These are phyloP conservation scores for Perkinsus marinus DNA, from an alignment of 169 alveolate genomes.

Conservation along the genomic window DNA sequence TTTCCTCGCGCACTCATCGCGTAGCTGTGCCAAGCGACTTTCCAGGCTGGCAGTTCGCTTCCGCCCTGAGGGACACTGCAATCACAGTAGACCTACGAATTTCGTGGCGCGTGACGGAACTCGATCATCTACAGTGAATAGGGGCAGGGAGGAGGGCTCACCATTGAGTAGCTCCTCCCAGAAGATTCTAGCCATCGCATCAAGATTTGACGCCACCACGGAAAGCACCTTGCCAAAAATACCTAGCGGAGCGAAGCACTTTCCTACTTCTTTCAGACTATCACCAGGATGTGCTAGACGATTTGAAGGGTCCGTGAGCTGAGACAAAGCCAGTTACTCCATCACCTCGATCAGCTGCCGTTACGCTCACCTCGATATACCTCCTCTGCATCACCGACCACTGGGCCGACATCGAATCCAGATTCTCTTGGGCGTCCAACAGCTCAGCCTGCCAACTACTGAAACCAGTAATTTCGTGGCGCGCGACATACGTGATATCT, in stretches of 20 bases:
- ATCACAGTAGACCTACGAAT: too few species aligned
- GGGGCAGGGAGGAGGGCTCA: neutral
- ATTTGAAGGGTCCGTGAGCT: neutral
- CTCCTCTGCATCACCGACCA: neutral
- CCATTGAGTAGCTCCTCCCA: neutral
- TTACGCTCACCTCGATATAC: neutral
- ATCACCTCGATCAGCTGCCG: neutral
- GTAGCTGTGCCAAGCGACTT: neutral
- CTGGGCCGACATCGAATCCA: neutral
- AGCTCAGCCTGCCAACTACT: neutral
- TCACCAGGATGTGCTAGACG: neutral
- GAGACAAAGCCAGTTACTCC: neutral
- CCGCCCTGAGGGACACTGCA: neutral
- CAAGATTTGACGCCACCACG: neutral
- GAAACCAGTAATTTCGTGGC: neutral
- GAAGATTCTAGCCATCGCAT: neutral
- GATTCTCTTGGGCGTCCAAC: neutral
- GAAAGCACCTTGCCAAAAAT: neutral
- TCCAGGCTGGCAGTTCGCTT: neutral
- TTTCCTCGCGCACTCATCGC: neutral
- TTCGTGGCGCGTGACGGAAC: neutral
- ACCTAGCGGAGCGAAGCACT: neutral
- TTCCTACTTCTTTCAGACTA: neutral
- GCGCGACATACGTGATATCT: neutral
- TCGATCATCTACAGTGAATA: too few species aligned